A percentile compares a stretch with the other conserved stretches of the same genome.
These are phyloP conservation scores for Vaccinium darrowii DNA, from an alignment of 148 eudicot species.

Conservation along the genomic window DNA sequence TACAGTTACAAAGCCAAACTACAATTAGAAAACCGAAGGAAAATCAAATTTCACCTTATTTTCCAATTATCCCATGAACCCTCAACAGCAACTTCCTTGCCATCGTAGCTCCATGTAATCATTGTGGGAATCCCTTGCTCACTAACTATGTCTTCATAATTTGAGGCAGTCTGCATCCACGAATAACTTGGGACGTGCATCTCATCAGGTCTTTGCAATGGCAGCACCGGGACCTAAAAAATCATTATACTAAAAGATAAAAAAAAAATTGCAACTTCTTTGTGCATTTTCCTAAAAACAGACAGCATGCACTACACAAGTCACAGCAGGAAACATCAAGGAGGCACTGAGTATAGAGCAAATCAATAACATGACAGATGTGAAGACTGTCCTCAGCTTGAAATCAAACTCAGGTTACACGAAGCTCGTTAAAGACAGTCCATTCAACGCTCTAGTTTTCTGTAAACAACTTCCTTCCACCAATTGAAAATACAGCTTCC, in stretches of 20 bases:
- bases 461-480: neutral
- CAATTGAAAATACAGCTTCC: neutral
- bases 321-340: neutral
- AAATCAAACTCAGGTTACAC: neutral
- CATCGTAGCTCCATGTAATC: conserved; percentile 54
- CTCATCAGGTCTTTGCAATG: conserved; percentile 52
- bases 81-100: conserved; percentile 54
- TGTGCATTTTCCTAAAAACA: neutral
- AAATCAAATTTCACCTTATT: conserved; percentile 35
- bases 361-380: neutral
- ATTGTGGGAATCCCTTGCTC: conserved; percentile 60
- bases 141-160: conserved; percentile 24
- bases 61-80: conserved; percentile 76
- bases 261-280: conserved; percentile 11
- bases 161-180: conserved; percentile 36
- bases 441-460: neutral
- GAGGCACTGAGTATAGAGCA: conserved; percentile 8
- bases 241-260: neutral
- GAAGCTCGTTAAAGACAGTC: neutral
- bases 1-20: neutral
- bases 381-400: neutral
- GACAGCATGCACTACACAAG: neutral
- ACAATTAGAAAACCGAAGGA: neutral
- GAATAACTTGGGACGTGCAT: conserved; percentile 31
- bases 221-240: conserved; percentile 49